phyloP scores from a whole-genome alignment of 148 eudicot species.

The Rhododendron henanense region DNA sequence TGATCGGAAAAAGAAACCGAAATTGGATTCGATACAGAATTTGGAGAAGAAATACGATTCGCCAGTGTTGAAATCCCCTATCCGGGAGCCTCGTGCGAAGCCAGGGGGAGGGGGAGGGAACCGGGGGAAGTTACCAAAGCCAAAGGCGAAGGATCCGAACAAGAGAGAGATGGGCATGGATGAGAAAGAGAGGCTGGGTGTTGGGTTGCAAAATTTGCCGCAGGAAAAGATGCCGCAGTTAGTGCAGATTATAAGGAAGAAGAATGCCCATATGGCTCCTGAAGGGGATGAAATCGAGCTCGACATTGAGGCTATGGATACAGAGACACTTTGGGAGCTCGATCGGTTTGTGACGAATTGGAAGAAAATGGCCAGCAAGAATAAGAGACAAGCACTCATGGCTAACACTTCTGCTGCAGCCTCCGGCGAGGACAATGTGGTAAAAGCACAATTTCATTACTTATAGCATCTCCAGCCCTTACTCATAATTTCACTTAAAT shows the following conservation, averaged over 20 bases:
- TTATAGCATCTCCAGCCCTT: not conserved
- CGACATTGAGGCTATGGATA: constrained; percentile 79
- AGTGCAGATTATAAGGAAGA: constrained; percentile 72
- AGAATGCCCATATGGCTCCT: constrained; percentile 61
- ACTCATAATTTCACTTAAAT: not conserved
- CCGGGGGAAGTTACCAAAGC: constrained; percentile 62
- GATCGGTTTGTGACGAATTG: constrained; percentile 82
- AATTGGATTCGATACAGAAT: constrained; percentile 14
- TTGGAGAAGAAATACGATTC: constrained; percentile 17
- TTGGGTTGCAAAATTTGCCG: constrained; percentile 69
- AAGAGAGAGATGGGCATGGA: constrained; percentile 76
- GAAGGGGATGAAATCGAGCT: constrained; percentile 93
- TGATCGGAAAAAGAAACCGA: constrained; percentile 31
- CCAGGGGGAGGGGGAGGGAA: constrained; percentile 20
- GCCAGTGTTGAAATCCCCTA: constrained; percentile 7
- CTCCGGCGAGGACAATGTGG: constrained; percentile 33
- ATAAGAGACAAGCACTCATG: constrained; percentile 63
- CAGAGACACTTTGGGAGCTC: constrained; percentile 87
- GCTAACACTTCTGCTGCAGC: constrained; percentile 20
- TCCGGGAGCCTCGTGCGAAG: constrained; percentile 10
- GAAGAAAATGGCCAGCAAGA: constrained; percentile 82
- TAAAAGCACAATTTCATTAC: constrained; percentile 13
- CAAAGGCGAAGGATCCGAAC: constrained; percentile 69
- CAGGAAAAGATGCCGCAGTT: constrained; percentile 82
- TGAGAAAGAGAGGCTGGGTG: constrained; percentile 73